These are phyloP conservation scores for Diaporthe ilicicola DNA, from an alignment of 2,329 filamentous ascomycete species.

Conservation along the genomic window DNA sequence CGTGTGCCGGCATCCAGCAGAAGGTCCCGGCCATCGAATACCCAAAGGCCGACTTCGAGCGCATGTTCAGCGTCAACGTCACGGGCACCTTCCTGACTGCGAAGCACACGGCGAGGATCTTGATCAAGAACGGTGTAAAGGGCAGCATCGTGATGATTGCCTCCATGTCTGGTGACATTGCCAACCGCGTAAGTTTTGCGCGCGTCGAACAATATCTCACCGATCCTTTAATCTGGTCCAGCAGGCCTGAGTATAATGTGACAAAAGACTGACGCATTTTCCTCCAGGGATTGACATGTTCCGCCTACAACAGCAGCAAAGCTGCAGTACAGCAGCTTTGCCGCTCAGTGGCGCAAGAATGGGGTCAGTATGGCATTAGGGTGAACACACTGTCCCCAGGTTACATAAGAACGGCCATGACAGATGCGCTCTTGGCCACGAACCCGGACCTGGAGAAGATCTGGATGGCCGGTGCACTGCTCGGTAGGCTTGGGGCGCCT, in stretches of 20 bases:
- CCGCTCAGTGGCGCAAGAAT: conserved; percentile 68
- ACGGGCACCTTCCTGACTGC: conserved; percentile 76
- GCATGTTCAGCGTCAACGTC: conserved; percentile 75
- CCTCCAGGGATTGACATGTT: conserved; percentile 66
- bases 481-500: conserved; percentile 61
- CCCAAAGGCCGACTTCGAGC: conserved; percentile 66
- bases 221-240: too few species aligned
- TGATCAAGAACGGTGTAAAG: conserved; percentile 50
- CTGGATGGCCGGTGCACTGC: conserved; percentile 62
- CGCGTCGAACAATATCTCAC: neutral
- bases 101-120: conserved; percentile 71
- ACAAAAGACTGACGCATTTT: neutral
- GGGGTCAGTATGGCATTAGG: conserved; percentile 69
- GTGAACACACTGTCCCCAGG: conserved; percentile 74
- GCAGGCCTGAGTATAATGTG: neutral
- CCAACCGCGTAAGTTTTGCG: conserved; percentile 54
- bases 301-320: conserved; percentile 71
- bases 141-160: conserved; percentile 61
- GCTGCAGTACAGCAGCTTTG: conserved; percentile 68
- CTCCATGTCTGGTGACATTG: conserved; percentile 58
- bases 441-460: conserved; percentile 59
- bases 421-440: conserved; percentile 48
- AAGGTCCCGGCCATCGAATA: conserved; percentile 56
- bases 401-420: conserved; percentile 59
- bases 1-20: conserved; percentile 59